A percentile compares a stretch with the other conserved stretches of the same genome.
Evolutionary conservation across 257 asterid species (phyloP).

Genomic region (Lycium barbarum): DNA sequence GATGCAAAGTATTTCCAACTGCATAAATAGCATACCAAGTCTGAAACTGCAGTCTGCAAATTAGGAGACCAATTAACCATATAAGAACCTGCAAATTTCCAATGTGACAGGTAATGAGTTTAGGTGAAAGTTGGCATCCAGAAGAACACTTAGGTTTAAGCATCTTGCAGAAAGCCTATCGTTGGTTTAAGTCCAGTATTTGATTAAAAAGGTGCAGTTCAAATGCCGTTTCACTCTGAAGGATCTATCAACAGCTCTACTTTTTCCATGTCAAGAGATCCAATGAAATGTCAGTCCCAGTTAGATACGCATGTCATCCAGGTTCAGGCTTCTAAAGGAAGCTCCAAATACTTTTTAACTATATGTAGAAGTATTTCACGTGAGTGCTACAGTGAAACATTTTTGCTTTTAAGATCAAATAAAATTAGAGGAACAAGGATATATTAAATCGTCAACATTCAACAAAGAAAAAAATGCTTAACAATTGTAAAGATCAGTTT

Average conservation of each 20-base stretch:
- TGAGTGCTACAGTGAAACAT: not conserved
- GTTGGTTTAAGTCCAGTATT: not conserved
- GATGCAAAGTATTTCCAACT: constrained; percentile 17
- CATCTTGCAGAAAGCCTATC: not conserved
- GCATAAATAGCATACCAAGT: constrained; percentile 54
- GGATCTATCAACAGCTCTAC: constrained; percentile 19
- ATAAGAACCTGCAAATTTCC: constrained; percentile 77
- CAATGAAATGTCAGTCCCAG: constrained; percentile 2
- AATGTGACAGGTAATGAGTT: not conserved
- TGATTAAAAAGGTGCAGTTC: constrained; percentile 16
- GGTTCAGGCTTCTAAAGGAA: constrained; percentile 11
- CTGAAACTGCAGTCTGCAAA: constrained; percentile 99
- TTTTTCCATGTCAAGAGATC: not conserved
- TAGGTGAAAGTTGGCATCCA: constrained; percentile 1
- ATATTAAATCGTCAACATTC: not conserved
- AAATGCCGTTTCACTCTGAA: constrained; percentile 18
- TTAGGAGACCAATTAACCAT: constrained; percentile 99
- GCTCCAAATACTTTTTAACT: not conserved
- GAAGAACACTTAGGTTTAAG: not conserved
- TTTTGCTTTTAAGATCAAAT: constrained; percentile 2
- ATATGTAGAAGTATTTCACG: not conserved
- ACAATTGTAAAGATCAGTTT: no score
- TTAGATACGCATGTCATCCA: constrained; percentile 1
- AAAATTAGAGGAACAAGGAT: constrained; percentile 18
- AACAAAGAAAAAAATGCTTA: not conserved